Percentiles rank a stretch among this genome's conserved stretches.
Conservation (phyloP, 495 filamentous ascomycete genomes). For the Aspergillus carlsbadensis region DNA sequence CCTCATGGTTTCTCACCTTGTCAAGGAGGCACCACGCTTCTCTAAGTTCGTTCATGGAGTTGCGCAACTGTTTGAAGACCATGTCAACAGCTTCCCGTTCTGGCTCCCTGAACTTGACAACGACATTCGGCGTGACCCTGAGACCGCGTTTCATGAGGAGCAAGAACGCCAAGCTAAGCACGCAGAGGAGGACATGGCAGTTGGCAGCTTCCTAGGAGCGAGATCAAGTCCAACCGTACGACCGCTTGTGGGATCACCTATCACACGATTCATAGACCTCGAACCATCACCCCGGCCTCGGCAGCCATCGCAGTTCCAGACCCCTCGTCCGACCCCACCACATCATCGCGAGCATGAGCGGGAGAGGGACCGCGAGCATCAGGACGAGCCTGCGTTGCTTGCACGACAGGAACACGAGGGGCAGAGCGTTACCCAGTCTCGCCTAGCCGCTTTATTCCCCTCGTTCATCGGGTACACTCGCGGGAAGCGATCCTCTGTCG, state of each 20-base stretch:
- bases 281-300: conserved; percentile 24
- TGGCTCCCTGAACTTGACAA: conserved; percentile 88
- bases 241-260: conserved; percentile 57
- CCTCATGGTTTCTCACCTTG: conserved; percentile 85
- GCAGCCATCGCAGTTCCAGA: conserved; percentile 23
- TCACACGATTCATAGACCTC: conserved; percentile 29
- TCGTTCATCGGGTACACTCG: conserved; percentile 72
- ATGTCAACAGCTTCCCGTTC: conserved; percentile 94
- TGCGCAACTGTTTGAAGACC: conserved; percentile 86
- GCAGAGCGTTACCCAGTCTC: conserved; percentile 31
- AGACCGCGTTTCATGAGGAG: conserved; percentile 86
- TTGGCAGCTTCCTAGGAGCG: conserved; percentile 76
- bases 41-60: conserved; percentile 96
- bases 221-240: conserved; percentile 44
- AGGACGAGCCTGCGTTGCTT: conserved; percentile 19
- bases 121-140: conserved; percentile 90
- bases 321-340: conserved; percentile 23
- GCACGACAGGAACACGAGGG: conserved; percentile 9
- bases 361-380: neutral
- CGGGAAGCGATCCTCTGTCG: conserved; percentile 40
- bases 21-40: conserved; percentile 85
- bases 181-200: conserved; percentile 82
- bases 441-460: conserved; percentile 62
- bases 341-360: neutral
- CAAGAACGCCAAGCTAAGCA: conserved; percentile 76